Percentiles rank a stretch among this genome's conserved stretches.
These are phyloP conservation scores for Globisporangium canariense DNA, from an alignment of 352 stramenopile genomes.

Conservation along the genomic window DNA sequence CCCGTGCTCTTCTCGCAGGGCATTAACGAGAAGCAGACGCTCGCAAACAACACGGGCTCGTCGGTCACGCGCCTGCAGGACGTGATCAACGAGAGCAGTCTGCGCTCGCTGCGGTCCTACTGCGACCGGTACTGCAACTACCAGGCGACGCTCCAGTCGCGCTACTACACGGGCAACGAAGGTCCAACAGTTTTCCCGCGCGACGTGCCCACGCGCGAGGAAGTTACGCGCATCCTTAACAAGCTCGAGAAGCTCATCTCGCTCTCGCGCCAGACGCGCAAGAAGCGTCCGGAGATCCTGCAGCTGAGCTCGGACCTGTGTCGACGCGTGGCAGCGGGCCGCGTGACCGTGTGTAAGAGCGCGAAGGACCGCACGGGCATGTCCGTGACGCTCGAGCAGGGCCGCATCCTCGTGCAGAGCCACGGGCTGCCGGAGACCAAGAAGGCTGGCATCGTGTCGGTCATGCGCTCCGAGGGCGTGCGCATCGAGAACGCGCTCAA, in stretches of 20 bases:
- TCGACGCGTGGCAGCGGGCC: slow-evolving; percentile 79
- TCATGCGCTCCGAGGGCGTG: slow-evolving; percentile 82
- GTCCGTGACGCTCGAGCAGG: slow-evolving; percentile 95
- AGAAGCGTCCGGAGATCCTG: slow-evolving; percentile 85
- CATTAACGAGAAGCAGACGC: slow-evolving; percentile 92
- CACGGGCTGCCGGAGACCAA: slow-evolving; percentile 68
- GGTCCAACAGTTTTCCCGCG: background rate
- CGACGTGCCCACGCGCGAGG: slow-evolving; percentile 36
- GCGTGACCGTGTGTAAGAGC: slow-evolving; percentile 95
- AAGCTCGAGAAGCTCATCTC: slow-evolving; percentile 75
- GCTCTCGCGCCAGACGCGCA: slow-evolving; percentile 60
- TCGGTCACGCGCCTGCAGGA: slow-evolving; percentile 78
- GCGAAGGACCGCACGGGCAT: slow-evolving; percentile 98
- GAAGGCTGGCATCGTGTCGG: slow-evolving; percentile 71
- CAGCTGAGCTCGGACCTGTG: slow-evolving; percentile 81
- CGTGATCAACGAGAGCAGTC: slow-evolving; percentile 75
- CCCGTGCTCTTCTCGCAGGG: slow-evolving; percentile 85
- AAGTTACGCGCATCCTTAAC: slow-evolving; percentile 48
- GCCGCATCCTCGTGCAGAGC: slow-evolving; percentile 78
- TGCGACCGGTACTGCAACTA: slow-evolving; percentile 80
- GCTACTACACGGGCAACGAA: slow-evolving; percentile 23
- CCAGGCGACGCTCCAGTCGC: slow-evolving; percentile 37
- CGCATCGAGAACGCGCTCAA: slow-evolving; percentile 85
- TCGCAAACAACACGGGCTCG: slow-evolving; percentile 87
- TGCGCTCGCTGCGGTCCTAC: slow-evolving; percentile 65